Percentiles rank a stretch among this genome's conserved stretches.
phyloP scores from a whole-genome alignment of 1,284 basidiomycete species.

The Meira nashicola region DNA sequence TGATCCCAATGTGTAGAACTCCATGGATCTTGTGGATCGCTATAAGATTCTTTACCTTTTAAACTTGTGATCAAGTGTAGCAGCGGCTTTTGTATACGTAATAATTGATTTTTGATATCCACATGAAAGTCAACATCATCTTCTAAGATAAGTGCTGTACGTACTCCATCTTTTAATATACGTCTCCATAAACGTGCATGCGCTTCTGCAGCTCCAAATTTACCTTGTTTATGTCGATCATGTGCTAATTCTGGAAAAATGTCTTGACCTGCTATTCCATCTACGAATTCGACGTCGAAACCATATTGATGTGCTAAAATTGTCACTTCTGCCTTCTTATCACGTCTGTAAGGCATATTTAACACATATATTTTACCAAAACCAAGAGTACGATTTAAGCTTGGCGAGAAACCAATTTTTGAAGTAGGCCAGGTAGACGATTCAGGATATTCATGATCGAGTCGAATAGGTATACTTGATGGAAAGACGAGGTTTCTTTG shows the following conservation, averaged over 20 bases:
- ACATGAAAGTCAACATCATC: neutral
- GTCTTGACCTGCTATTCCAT: neutral
- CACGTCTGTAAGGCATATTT: neutral
- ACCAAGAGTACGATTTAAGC: neutral
- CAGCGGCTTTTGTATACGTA: neutral
- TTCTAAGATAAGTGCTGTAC: neutral
- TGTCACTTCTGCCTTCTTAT: conserved; percentile 2
- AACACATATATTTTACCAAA: conserved; percentile 1
- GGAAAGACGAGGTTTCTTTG: too few species aligned
- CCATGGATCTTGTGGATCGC: neutral
- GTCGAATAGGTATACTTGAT: too few species aligned
- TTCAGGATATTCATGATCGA: neutral
- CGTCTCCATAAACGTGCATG: neutral
- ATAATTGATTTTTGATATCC: neutral
- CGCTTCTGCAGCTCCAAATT: neutral
- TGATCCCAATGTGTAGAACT: neutral
- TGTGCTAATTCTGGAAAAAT: neutral
- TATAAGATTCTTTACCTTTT: neutral
- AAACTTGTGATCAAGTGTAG: neutral
- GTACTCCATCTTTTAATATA: neutral
- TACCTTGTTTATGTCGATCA: neutral
- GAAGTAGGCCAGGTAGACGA: neutral
- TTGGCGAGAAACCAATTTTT: conserved; percentile 1
- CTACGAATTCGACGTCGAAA: neutral
- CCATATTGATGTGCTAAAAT: neutral